Conservation (phyloP, 352 stramenopile species). For the Thalassiosira ordinaria region DNA sequence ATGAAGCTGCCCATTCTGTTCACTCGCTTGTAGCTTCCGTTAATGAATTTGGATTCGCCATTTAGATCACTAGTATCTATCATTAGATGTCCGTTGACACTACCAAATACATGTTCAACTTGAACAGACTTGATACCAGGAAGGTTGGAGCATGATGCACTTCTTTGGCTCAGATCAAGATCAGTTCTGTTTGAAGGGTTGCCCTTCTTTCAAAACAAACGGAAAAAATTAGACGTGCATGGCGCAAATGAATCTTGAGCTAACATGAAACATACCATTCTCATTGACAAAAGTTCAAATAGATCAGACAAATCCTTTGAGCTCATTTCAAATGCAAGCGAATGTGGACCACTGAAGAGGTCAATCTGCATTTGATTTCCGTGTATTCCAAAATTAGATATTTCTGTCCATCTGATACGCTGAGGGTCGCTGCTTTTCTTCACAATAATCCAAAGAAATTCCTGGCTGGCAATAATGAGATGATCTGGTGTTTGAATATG, state of each 20-base stretch:
- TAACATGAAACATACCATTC: constrained; percentile 63
- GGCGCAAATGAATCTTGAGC: not conserved
- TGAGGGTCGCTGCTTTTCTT: constrained; percentile 54
- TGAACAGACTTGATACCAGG: constrained; percentile 73
- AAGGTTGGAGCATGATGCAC: constrained; percentile 51
- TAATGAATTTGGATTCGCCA: constrained; percentile 77
- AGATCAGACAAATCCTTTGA: constrained; percentile 50
- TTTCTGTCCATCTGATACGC: constrained; percentile 78
- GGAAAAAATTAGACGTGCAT: not conserved
- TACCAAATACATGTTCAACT: constrained; percentile 74
- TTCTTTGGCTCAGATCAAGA: constrained; percentile 8
- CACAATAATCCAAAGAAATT: constrained; percentile 76
- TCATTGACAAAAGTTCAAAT: constrained; percentile 71
- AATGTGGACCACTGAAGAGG: constrained; percentile 75
- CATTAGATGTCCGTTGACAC: constrained; percentile 57
- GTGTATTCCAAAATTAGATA: constrained; percentile 71
- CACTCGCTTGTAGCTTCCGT: constrained; percentile 68
- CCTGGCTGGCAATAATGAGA: constrained; percentile 79
- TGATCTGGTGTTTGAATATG: constrained; percentile 73
- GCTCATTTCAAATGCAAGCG: constrained; percentile 69
- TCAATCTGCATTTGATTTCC: constrained; percentile 61
- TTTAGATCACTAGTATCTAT: constrained; percentile 35
- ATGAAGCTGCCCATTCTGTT: constrained; percentile 66
- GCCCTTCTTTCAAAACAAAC: not conserved
- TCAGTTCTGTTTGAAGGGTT: constrained; percentile 9